Percentiles rank a stretch among this genome's conserved stretches.
Evolutionary conservation across 306 rosid species (phyloP).

Genomic region (Corylus avellana): DNA sequence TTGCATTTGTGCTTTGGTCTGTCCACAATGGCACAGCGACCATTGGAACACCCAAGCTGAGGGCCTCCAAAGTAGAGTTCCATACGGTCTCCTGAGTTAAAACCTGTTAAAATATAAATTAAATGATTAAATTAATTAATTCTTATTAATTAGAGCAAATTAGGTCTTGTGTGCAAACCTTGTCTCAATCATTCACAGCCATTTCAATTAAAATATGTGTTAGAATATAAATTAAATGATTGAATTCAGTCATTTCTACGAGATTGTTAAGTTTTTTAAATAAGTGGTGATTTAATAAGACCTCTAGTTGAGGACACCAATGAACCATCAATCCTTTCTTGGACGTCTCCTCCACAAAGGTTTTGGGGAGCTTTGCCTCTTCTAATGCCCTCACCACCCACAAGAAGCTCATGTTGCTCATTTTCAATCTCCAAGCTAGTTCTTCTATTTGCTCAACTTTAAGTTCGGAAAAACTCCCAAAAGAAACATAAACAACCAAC

Average conservation of each 20-base stretch:
- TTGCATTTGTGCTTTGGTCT: not conserved
- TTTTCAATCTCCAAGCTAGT: not conserved
- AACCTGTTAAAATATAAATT: too few species aligned
- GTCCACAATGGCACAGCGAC: not conserved
- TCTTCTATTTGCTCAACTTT: not conserved
- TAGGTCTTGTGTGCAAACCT: too few species aligned
- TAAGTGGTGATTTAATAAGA: not conserved
- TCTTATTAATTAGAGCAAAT: too few species aligned
- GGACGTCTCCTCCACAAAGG: not conserved
- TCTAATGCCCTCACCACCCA: constrained; percentile 1
- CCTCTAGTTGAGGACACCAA: not conserved
- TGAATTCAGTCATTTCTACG: too few species aligned
- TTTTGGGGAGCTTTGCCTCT: constrained; percentile 14
- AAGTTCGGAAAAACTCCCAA: not conserved
- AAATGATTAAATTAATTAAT: too few species aligned
- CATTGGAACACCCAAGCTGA: constrained; percentile 1
- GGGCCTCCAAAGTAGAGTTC: not conserved
- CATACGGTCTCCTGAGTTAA: not conserved
- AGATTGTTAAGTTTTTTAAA: too few species aligned
- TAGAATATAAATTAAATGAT: too few species aligned
- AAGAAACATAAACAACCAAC: not conserved
- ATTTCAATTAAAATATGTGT: too few species aligned
- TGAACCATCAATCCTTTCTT: not conserved
- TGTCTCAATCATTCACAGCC: too few species aligned
- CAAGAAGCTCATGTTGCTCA: not conserved